Evolutionary conservation across 2,329 filamentous ascomycete species (phyloP), one percentile per base, ranked within the genome.

Genomic region (Dothideomycetidae sp.): DNA sequence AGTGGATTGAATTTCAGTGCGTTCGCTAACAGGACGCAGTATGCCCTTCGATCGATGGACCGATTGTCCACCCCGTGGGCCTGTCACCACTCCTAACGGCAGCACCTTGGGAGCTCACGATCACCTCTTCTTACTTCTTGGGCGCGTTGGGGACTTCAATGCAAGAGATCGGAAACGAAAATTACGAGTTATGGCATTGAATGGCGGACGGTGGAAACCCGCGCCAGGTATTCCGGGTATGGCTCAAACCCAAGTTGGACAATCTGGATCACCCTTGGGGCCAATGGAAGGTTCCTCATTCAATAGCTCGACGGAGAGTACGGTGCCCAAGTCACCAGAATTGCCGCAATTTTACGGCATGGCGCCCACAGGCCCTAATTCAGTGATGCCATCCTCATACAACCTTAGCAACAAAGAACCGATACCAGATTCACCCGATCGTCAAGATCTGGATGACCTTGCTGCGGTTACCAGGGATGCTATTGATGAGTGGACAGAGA

Each of bases 31-130:
- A 41, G 5, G 21, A 13, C 9, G 31, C 42, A 92, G 84, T 43
- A 75, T 92, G 66, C 76, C 84, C 30, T 92, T 81, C 53, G 67
- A 75, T 17, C 66, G 72, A 44, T 93, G 84, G 82, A 75, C 75
- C n/a, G 78, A 88, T 50, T 93, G 85, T 51, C 82, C 83, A 28
- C 90, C 90, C 3, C 71, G 90, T 51, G 81, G 81, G 7, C 78
- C 80, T 1, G 67, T 93, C 30, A 84, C 83, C 12, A 76, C 72
- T 43, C 62, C 79, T 3, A 79, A 86, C 50, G 80, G 83, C 7
- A 72, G 88, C 15, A 38, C 31, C 9, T 92, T 88, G 50, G 90
- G 85, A 28, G 84, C 84, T 1, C 84, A 82, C 46, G 90, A 98
- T 53, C 84, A 94, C 54, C 61, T 94, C 3, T 70, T 92, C 31